A percentile compares a stretch with the other conserved stretches of the same genome.
These are phyloP conservation scores for Solanum etuberosum DNA, from an alignment of 257 asterid genomes.

Conservation along the genomic window DNA sequence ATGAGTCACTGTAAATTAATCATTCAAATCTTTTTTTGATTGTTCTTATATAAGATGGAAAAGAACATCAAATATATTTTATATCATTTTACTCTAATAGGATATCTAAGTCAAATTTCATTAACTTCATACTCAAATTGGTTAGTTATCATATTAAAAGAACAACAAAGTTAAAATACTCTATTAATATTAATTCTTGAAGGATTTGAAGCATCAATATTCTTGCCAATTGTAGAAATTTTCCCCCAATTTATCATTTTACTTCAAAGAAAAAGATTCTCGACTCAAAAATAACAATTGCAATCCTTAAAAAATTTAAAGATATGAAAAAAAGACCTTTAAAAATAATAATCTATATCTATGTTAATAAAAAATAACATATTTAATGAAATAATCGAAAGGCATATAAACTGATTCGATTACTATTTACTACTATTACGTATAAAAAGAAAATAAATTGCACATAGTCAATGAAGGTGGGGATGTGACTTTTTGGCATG, in stretches of 20 bases:
- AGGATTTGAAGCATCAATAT: neutral
- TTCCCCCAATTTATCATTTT: neutral
- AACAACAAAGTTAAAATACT: neutral
- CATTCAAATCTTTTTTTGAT: neutral
- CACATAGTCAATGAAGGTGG: neutral
- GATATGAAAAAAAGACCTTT: no score
- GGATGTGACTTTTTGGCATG: neutral
- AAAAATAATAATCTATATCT: no score
- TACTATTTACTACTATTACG: neutral
- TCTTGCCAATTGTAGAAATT: neutral
- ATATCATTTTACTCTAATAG: neutral
- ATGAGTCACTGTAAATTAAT: neutral
- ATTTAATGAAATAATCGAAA: no score
- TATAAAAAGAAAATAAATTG: neutral
- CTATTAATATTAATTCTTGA: neutral
- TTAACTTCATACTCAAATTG: neutral
- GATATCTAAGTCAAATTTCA: neutral
- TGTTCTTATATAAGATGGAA: neutral
- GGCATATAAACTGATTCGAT: accelerated
- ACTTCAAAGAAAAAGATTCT: no score
- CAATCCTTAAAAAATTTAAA: no score
- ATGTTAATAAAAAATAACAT: no score
- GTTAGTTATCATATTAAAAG: neutral
- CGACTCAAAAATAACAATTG: neutral
- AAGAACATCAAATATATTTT: neutral